A percentile compares a stretch with the other conserved stretches of the same genome.
phyloP scores from a whole-genome alignment of 108 stramenopile species.

The Pseudonitzschia multiseries region DNA sequence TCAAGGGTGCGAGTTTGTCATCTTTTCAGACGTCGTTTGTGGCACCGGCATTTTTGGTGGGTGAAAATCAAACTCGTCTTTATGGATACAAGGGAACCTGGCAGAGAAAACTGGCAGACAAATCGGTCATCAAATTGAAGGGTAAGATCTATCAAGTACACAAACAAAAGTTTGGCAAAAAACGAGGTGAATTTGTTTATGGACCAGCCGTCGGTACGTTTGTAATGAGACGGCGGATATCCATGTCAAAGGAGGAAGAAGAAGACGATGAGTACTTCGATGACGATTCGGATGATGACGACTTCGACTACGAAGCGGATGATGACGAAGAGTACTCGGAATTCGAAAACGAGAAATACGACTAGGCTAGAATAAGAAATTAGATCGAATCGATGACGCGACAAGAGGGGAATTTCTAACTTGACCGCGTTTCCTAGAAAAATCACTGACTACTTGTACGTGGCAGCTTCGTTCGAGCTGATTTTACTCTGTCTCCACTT shows the following conservation, averaged over 20 bases:
- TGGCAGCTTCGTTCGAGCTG: no score
- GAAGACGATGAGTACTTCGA: conserved; percentile 18
- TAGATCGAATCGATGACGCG: background rate
- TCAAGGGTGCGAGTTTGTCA: conserved; percentile 25
- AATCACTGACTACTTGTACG: no score
- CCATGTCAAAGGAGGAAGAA: conserved; percentile 4
- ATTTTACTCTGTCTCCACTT: no score
- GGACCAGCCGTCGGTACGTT: conserved; percentile 44
- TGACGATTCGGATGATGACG: conserved; percentile 21
- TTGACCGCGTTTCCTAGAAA: no score
- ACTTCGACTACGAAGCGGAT: conserved; percentile 25
- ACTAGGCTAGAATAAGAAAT: conserved; percentile 1
- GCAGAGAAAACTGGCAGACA: conserved; percentile 51
- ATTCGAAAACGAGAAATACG: conserved; percentile 18
- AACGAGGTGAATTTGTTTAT: conserved; percentile 25
- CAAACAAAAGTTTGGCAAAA: conserved; percentile 28
- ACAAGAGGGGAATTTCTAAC: no score
- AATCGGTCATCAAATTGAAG: conserved; percentile 43
- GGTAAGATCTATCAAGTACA: conserved; percentile 50
- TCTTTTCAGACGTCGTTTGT: conserved; percentile 44
- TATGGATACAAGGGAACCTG: conserved; percentile 45
- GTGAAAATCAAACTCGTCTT: conserved; percentile 29
- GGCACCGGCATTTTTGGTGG: conserved; percentile 48
- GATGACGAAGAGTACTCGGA: conserved; percentile 17
- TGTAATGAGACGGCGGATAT: conserved; percentile 43